phyloP scores from a whole-genome alignment of 306 rosid species.

The Vicia villosa region DNA sequence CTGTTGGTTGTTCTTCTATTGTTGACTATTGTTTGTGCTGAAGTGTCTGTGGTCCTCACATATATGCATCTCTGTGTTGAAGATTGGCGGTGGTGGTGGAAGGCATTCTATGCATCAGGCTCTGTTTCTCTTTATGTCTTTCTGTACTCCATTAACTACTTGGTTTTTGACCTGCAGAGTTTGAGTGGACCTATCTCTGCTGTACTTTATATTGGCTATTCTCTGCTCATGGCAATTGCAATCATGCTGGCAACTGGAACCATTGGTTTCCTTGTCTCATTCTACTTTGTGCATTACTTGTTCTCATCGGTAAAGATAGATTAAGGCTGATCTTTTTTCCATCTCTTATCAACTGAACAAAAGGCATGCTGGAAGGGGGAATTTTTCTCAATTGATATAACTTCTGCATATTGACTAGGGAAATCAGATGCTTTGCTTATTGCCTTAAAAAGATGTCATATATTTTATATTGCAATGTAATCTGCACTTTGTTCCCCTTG shows the following conservation, averaged over 20 bases:
- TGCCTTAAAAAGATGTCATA: slow-evolving; percentile 36
- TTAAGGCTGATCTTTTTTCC: slow-evolving; percentile 40
- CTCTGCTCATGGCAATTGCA: slow-evolving; percentile 90
- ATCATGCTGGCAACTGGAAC: slow-evolving; percentile 91
- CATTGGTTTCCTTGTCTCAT: slow-evolving; percentile 84
- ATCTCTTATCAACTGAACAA: slow-evolving; percentile 42
- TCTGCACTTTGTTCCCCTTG: slow-evolving; percentile 43
- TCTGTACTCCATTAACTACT: slow-evolving; percentile 89
- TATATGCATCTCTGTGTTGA: slow-evolving; percentile 98
- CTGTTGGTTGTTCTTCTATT: slow-evolving; percentile 72
- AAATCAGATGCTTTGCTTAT: slow-evolving; percentile 31
- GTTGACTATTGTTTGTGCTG: slow-evolving; percentile 88
- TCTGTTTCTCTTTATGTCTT: slow-evolving; percentile 89
- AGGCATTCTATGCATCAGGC: slow-evolving; percentile 95
- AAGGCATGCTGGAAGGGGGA: slow-evolving; percentile 39
- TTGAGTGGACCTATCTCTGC: slow-evolving; percentile 97
- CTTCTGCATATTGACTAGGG: slow-evolving; percentile 47
- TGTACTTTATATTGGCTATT: slow-evolving; percentile 83
- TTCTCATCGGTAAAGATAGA: slow-evolving; percentile 95
- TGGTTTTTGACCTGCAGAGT: slow-evolving; percentile 93
- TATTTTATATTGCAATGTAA: slow-evolving; percentile 37
- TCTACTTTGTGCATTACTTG: slow-evolving; percentile 92
- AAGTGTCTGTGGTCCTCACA: slow-evolving; percentile 95
- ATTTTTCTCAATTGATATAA: slow-evolving; percentile 37
- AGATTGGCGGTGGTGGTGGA: slow-evolving; percentile 99